Base-by-base conservation (phyloP, 176 grass and related monocot genomes). In the sorghum (Sorghum bicolor) region DNA sequence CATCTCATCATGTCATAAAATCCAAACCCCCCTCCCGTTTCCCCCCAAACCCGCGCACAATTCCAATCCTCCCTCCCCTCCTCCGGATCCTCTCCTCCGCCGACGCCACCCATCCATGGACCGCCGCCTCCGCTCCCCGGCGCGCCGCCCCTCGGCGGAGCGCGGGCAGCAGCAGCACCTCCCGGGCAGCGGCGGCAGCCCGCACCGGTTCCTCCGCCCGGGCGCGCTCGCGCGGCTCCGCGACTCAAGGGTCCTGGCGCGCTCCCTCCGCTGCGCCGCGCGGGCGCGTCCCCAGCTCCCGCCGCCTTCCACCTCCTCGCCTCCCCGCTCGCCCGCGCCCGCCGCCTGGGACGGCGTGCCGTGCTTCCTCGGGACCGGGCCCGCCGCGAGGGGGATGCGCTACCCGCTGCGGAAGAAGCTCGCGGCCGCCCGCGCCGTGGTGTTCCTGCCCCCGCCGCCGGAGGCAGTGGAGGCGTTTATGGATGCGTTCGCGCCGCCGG, bases 331-430 rank as follows among this genome's bases (percentile, higher is more conserved):
- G 6, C 52, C 85, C 16, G 37, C 38, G 10, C 52, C 58, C 0
- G 44, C 37, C 12, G 31, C 70, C 0, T 58, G 53, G 6, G 76
- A 44, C 19, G 85, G 79, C 36, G 33, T 89, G 74, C 87, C 83
- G 70, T 87, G 75, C 68, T 96, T 96, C 41, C 43, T 83, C 2
- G 88, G 84, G 4, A 8, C 8, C 14, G 28, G 84, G 4, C 11
- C 8, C 14, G 28, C 52, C 12, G 11, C 62, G 31, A 77, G 93
- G 41, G 70, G 50, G 60, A 61, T 60, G 19, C 83, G 91, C 39
- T 94, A 87, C 58, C 89, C 90, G 17, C 82, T 89, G 29, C 91
- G 93, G 37, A 99, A 96, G 93, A 99, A 89, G 86, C 91, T 99
- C 24, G 80, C 87, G 8, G 91, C 96, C 3, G 81, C 86, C 11